A percentile compares a stretch with the other conserved stretches of the same genome.
Evolutionary conservation across 768 basidiomycete species (phyloP).

Genomic region (Mycena indigotica): DNA sequence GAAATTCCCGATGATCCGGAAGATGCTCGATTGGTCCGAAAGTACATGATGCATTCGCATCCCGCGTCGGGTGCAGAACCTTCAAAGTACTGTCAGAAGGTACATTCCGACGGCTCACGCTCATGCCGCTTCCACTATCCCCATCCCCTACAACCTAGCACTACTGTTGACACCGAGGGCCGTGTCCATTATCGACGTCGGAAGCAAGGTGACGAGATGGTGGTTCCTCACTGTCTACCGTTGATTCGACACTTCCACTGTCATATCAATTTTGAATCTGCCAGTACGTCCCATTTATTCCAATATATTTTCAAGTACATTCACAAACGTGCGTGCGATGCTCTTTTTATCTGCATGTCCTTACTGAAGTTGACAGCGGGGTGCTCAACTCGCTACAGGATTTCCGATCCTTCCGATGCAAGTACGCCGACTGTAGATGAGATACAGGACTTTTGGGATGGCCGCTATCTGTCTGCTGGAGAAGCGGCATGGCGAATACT

Average conservation of each 20-base stretch:
- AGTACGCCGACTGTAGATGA: conserved; percentile 35
- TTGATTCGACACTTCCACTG: conserved; percentile 31
- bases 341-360: neutral
- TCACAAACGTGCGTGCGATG: conserved; percentile 37
- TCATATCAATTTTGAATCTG: conserved; percentile 40
- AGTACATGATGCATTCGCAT: conserved; percentile 40
- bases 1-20: conserved; percentile 32
- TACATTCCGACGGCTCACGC: conserved; percentile 13
- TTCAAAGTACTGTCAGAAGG: conserved; percentile 32
- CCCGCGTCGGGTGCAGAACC: conserved; percentile 12
- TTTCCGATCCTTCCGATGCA: neutral
- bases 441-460: conserved; percentile 39
- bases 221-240: conserved; percentile 30
- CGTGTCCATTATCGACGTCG: conserved; percentile 32
- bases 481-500: conserved; percentile 41
- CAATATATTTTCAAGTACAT: conserved; percentile 43
- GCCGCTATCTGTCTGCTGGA: conserved; percentile 34
- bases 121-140: conserved; percentile 30
- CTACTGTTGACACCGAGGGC: conserved; percentile 30
- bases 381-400: conserved; percentile 8
- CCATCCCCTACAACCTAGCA: conserved; percentile 14
- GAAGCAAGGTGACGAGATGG: conserved; percentile 25
- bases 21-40: conserved; percentile 28
- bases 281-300: conserved; percentile 32
- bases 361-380: conserved; percentile 14